Evolutionary conservation across 768 basidiomycete genomes (phyloP).

Genomic region (Lactarius tabidus): DNA sequence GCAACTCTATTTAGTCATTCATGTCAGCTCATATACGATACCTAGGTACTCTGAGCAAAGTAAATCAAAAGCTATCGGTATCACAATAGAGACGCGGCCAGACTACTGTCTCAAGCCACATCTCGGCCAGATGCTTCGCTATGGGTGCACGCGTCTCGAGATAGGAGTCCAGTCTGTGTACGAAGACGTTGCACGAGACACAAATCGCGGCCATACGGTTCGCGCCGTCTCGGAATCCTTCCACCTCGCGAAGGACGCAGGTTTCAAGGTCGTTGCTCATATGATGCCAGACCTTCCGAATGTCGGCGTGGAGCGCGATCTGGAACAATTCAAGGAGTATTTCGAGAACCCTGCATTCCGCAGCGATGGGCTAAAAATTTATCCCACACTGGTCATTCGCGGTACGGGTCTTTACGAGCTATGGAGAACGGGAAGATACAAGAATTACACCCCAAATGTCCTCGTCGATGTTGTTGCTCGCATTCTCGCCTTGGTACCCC

Average conservation of each 20-base stretch:
- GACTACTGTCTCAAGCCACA: slow-evolving; percentile 98
- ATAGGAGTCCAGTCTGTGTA: slow-evolving; percentile 99
- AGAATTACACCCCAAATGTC: slow-evolving; percentile 99
- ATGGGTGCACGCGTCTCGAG: slow-evolving; percentile 97
- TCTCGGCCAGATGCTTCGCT: slow-evolving; percentile 97
- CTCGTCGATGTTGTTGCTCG: slow-evolving; percentile 95
- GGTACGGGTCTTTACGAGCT: slow-evolving; percentile 95
- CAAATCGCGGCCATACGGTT: slow-evolving; percentile 98
- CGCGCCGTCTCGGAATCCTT: slow-evolving; percentile 96
- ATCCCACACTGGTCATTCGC: slow-evolving; percentile 96
- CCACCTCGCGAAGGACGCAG: slow-evolving; percentile 96
- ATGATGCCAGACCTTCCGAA: slow-evolving; percentile 99
- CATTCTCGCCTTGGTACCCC: slow-evolving; percentile 93
- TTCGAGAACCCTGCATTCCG: slow-evolving; percentile 98
- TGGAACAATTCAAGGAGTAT: slow-evolving; percentile 99
- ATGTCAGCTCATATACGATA: not conserved
- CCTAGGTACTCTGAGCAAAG: slow-evolving; percentile 91
- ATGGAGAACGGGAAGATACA: slow-evolving; percentile 96
- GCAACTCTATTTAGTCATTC: not conserved
- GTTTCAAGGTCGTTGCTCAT: slow-evolving; percentile 99
- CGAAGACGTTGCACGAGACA: slow-evolving; percentile 98
- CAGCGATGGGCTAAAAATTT: slow-evolving; percentile 96
- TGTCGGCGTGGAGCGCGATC: slow-evolving; percentile 93
- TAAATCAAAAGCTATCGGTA: slow-evolving; percentile 97
- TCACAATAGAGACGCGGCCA: slow-evolving; percentile 97